A percentile compares a stretch with the other conserved stretches of the same genome.
Conservation (phyloP, 176 grass and related monocot species). For the Eremochloa ophiuroides region DNA sequence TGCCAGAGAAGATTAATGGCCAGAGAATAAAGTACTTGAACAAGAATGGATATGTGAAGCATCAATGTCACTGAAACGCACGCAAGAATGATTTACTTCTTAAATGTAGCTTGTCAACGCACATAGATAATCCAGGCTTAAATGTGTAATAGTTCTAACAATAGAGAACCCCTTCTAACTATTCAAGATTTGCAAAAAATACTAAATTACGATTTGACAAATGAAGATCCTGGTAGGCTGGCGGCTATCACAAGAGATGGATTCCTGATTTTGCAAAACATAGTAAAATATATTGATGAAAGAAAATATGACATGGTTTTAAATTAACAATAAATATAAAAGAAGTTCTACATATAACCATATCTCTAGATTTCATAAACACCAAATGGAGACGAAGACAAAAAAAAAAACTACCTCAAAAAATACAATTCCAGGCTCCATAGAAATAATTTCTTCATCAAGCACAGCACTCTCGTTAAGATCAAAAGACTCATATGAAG, state of each 20-base stretch:
- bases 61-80: neutral
- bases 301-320: neutral
- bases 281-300: neutral
- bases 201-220: neutral
- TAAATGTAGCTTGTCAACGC: neutral
- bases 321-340: neutral
- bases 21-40: neutral
- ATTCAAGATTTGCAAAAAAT: neutral
- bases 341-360: neutral
- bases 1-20: neutral
- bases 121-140: neutral
- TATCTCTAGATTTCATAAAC: conserved; percentile 7
- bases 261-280: neutral
- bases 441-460: conserved; percentile 68
- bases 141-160: neutral
- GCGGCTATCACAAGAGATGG: neutral
- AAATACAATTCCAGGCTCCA: conserved; percentile 85
- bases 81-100: neutral
- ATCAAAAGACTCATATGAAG: conserved; percentile 70
- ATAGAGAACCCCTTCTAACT: neutral
- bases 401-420: conserved; percentile 68
- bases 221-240: neutral
- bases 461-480: conserved; percentile 64
- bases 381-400: neutral
- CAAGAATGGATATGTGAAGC: neutral